Conservation (phyloP, 805 yeast genomes). For the Suhomyces emberorum region DNA sequence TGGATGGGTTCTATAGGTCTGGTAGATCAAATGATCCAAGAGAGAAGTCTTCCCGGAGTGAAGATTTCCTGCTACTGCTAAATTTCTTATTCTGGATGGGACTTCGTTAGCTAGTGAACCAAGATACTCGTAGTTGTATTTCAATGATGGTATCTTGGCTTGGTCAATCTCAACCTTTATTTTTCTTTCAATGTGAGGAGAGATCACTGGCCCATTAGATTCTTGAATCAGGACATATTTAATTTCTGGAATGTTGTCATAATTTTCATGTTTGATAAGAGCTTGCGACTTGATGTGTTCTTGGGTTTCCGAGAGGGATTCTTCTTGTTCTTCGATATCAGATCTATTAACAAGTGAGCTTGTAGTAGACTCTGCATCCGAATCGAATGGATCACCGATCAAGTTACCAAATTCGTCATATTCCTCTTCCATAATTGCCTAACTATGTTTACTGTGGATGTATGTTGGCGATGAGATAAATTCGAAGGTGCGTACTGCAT, state of each 20-base stretch:
- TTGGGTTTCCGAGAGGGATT: slow-evolving; percentile 8
- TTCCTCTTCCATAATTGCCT: slow-evolving; percentile 49
- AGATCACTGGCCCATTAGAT: slow-evolving; percentile 60
- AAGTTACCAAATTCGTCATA: slow-evolving; percentile 83
- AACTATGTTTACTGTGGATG: too few species aligned
- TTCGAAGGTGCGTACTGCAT: slow-evolving; percentile 5
- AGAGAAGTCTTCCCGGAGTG: slow-evolving; percentile 87
- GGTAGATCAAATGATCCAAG: slow-evolving; percentile 61
- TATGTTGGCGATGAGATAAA: too few species aligned
- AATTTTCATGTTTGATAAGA: slow-evolving; percentile 10
- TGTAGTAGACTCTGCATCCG: slow-evolving; percentile 40
- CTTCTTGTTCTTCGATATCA: slow-evolving; percentile 4
- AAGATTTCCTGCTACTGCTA: slow-evolving; percentile 75
- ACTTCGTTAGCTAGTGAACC: slow-evolving; percentile 38
- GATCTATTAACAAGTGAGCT: not conserved
- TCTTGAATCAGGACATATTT: slow-evolving; percentile 10
- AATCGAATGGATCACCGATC: slow-evolving; percentile 49
- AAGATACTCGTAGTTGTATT: slow-evolving; percentile 64
- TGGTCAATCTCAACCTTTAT: slow-evolving; percentile 39
- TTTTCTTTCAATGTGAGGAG: slow-evolving; percentile 42
- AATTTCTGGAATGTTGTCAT: not conserved
- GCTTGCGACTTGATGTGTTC: slow-evolving; percentile 2
- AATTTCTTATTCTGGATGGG: slow-evolving; percentile 68
- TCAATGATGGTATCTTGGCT: slow-evolving; percentile 52
- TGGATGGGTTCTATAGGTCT: slow-evolving; percentile 36